Conservation (phyloP, 2,329 filamentous ascomycete genomes). For the Penicillium sp. region DNA sequence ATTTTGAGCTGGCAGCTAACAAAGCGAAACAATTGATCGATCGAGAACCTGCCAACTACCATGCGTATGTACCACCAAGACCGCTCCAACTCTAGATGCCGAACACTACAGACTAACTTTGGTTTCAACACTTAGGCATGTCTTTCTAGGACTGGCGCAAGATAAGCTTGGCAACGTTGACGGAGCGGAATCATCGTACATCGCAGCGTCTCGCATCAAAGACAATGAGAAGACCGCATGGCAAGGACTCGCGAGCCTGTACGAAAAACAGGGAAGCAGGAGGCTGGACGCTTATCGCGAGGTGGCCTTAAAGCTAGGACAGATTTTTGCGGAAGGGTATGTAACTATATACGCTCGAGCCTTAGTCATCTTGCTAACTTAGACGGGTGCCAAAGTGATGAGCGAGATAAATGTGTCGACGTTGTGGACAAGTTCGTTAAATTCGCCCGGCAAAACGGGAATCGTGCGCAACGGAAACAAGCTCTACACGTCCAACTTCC, state of each 20-base stretch:
- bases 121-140: slow-evolving; percentile 49
- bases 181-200: slow-evolving; percentile 74
- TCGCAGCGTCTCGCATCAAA: slow-evolving; percentile 66
- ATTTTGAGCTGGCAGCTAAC: slow-evolving; percentile 70
- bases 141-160: slow-evolving; percentile 83
- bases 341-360: slow-evolving; percentile 15
- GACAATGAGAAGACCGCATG: slow-evolving; percentile 77
- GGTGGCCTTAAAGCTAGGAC: slow-evolving; percentile 68
- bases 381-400: slow-evolving; percentile 42
- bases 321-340: slow-evolving; percentile 66
- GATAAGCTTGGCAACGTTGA: slow-evolving; percentile 70
- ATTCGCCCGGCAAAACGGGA: slow-evolving; percentile 69
- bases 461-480: slow-evolving; percentile 67
- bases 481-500: slow-evolving; percentile 76
- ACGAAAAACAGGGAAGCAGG: slow-evolving; percentile 68
- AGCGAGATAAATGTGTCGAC: slow-evolving; percentile 55
- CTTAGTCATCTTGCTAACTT: neutral
- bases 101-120: slow-evolving; percentile 13
- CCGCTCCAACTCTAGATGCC: neutral
- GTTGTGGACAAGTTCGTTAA: slow-evolving; percentile 76
- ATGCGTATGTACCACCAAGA: slow-evolving; percentile 56
- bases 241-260: slow-evolving; percentile 84
- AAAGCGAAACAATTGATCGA: slow-evolving; percentile 67
- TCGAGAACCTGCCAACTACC: slow-evolving; percentile 74
- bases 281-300: slow-evolving; percentile 71